Evolutionary conservation across 2,329 filamentous ascomycete genomes (phyloP).

Genomic region (Pyricularia sp.): DNA sequence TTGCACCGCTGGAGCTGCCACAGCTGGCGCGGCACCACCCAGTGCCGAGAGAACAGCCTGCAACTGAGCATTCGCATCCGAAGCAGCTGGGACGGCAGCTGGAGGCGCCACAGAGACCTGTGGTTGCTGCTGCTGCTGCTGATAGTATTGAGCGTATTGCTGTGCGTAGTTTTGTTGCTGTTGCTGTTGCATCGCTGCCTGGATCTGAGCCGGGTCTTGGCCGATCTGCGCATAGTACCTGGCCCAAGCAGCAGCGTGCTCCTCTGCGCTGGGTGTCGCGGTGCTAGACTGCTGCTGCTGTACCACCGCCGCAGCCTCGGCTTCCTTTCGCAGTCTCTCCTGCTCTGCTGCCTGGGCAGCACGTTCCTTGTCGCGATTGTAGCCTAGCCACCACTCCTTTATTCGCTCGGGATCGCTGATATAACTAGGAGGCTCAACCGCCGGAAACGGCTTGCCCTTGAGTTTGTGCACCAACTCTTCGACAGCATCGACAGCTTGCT

Average conservation of each 20-base stretch:
- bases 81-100: conserved; percentile 5
- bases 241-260: conserved; percentile 22
- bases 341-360: conserved; percentile 9
- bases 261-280: conserved; percentile 11
- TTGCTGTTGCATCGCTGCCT: conserved; percentile 13
- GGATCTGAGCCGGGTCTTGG: conserved; percentile 11
- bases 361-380: conserved; percentile 20
- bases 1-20: not conserved
- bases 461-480: conserved; percentile 29
- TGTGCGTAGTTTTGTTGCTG: conserved; percentile 12
- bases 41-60: conserved; percentile 7
- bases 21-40: not conserved
- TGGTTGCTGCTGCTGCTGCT: conserved; percentile 10
- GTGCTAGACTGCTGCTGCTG: conserved; percentile 6
- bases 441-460: conserved; percentile 32
- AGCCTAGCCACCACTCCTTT: conserved; percentile 40
- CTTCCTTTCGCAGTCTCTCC: conserved; percentile 23
- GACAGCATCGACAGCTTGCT: conserved; percentile 28
- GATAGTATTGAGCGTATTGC: conserved; percentile 24
- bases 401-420: conserved; percentile 32
- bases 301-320: conserved; percentile 15
- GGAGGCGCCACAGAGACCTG: conserved; percentile 10
- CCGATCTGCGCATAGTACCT: conserved; percentile 26
- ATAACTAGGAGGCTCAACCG: conserved; percentile 39
- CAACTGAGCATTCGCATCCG: conserved; percentile 7